Evolutionary conservation across 2,329 filamentous ascomycete genomes (phyloP), one percentile per base, ranked within the genome.

Genomic region (Talaromyces sp.): DNA sequence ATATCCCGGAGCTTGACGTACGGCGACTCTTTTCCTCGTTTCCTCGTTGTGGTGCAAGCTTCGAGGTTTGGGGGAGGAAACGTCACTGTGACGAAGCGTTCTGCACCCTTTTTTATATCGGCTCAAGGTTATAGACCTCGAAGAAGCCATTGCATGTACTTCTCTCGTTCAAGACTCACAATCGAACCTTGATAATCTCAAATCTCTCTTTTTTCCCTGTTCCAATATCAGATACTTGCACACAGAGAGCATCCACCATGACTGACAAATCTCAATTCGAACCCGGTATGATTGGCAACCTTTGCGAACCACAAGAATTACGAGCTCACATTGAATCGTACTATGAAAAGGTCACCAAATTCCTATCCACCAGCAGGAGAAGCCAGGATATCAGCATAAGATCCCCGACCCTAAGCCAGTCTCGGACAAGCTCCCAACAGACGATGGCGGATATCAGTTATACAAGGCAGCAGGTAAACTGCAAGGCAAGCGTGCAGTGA

Each of bases 401-500:
- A 77, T 91, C 75, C 70, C 79, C 46, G 74, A 81, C 19, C 79
- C 78, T 1, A 77, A 82, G 57, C 86, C 88, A 1, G 76, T 82
- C 45, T 84, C 82, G 58, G 84, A 87, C 57, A 77, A 87, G 59
- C 73, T 92, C 2, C 89, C 89, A 0, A 86, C 84, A 5, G 80
- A 82, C 17, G 83, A 88, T 59, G 86, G 87, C 37, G 84, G 84
- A 11, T 85, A 83, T 64, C 83, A 88, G 66, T 81, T 81, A 50
- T 93, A 94, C 76, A 85, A 86, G 68, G 83, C 88, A 3, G 87
- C 89, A 1, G 85, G 84, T 51, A 95, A 94, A 75, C 82, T 94
- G 6, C 74, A 83, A 66, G 89, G 85, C 61, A 89, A 87, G 73
- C 88, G 84, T 60, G 89, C 89, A 7, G 73, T 94, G 59, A 93